Conservation (phyloP, 257 asterid species). For the Mentha longifolia region DNA sequence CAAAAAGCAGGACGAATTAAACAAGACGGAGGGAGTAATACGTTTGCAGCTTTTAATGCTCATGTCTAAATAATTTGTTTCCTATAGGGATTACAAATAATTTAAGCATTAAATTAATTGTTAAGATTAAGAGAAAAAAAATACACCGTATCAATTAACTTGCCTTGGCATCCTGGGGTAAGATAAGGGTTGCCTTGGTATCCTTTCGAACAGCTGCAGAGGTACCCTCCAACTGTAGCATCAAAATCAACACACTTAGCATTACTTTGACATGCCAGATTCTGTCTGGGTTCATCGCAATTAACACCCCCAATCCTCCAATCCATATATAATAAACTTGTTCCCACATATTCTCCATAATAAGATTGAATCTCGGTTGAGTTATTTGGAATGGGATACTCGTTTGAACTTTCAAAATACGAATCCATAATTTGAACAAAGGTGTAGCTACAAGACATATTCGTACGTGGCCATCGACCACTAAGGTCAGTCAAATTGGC, state of each 20-base stretch:
- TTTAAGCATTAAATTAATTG: no score
- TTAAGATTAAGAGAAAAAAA: no score
- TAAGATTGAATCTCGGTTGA: no score
- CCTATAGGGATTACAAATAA: no score
- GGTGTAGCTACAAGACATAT: slow-evolving; percentile 26
- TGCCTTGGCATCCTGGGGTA: slow-evolving; percentile 25
- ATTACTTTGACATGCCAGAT: slow-evolving; percentile 1
- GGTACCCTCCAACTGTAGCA: slow-evolving; percentile 10
- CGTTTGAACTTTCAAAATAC: no score
- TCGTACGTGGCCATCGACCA: not conserved
- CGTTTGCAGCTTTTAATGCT: no score
- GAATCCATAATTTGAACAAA: not conserved
- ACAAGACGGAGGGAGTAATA: no score
- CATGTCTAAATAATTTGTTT: no score
- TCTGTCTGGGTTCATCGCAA: not conserved
- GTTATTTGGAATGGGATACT: no score
- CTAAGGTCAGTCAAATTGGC: not conserved
- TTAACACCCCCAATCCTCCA: slow-evolving; percentile 24
- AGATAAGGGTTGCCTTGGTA: slow-evolving; percentile 34
- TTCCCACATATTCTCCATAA: no score
- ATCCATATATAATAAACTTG: no score
- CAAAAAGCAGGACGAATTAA: no score
- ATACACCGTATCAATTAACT: not conserved
- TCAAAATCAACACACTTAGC: slow-evolving; percentile 18
- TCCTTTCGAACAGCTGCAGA: slow-evolving; percentile 22